These are phyloP conservation scores for Linderniella brevidens DNA, from an alignment of 257 asterid genomes.

Conservation along the genomic window DNA sequence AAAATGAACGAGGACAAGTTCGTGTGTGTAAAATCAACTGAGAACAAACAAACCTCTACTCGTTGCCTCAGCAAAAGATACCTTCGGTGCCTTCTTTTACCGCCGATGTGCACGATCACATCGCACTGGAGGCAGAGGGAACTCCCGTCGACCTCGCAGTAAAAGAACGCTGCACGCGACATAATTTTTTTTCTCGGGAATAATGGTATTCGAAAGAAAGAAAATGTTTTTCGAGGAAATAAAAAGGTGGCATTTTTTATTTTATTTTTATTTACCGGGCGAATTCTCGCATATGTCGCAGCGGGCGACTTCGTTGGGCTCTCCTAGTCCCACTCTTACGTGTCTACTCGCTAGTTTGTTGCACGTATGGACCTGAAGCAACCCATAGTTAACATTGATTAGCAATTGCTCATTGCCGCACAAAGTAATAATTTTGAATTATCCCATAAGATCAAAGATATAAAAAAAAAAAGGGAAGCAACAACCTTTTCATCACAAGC, in stretches of 20 bases:
- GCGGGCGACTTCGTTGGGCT: constrained; percentile 59
- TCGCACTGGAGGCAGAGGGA: constrained; percentile 93
- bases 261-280: constrained; percentile 35
- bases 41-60: constrained; percentile 68
- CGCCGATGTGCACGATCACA: constrained; percentile 85
- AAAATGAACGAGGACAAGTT: not conserved
- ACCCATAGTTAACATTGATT: not conserved
- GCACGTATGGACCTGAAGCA: constrained; percentile 72
- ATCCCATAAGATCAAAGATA: too few relatives aligned
- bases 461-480: not conserved
- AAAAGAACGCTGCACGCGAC: constrained; percentile 67
- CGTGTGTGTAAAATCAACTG: not conserved
- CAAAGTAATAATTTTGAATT: too few relatives aligned
- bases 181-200: too few relatives aligned
- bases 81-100: constrained; percentile 89
- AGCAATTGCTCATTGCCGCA: too few relatives aligned
- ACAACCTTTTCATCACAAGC: constrained; percentile 78
- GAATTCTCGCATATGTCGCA: constrained; percentile 90
- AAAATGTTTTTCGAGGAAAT: too few relatives aligned
- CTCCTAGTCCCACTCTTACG: constrained; percentile 83
- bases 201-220: too few relatives aligned
- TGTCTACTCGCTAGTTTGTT: constrained; percentile 95
- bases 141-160: constrained; percentile 90
- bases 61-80: constrained; percentile 87
- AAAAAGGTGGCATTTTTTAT: too few relatives aligned